These are phyloP conservation scores for Saksenaea oblongispora DNA, from an alignment of 371 early-diverging fungal species.

Conservation along the genomic window DNA sequence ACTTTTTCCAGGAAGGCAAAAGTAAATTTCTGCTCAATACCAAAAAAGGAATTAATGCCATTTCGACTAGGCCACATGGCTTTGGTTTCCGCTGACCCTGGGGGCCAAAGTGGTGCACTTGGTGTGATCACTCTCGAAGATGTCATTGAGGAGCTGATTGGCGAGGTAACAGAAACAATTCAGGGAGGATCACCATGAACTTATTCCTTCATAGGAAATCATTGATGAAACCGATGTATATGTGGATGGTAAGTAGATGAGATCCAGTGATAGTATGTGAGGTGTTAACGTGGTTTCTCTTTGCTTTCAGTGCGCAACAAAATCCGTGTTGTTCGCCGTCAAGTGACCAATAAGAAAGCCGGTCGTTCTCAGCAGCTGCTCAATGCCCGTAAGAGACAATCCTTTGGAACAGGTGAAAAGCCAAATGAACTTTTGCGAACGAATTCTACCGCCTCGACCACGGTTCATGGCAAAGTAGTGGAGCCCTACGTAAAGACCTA, in stretches of 20 bases:
- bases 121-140: slow-evolving; percentile 97
- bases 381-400: neutral
- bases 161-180: slow-evolving; percentile 49
- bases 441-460: slow-evolving; percentile 2
- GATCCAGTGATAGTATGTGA: neutral
- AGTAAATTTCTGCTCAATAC: slow-evolving; percentile 36
- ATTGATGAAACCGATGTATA: slow-evolving; percentile 95
- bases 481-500: slow-evolving; percentile 21
- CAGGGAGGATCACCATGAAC: neutral
- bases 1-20: slow-evolving; percentile 91
- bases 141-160: slow-evolving; percentile 95
- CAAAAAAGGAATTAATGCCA: neutral
- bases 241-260: slow-evolving; percentile 67
- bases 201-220: slow-evolving; percentile 66
- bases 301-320: slow-evolving; percentile 35
- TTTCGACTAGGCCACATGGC: slow-evolving; percentile 62
- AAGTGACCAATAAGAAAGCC: slow-evolving; percentile 23
- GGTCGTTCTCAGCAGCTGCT: neutral
- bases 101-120: slow-evolving; percentile 53
- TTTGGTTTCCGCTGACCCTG: slow-evolving; percentile 66
- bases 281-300: neutral
- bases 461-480: slow-evolving; percentile 12
- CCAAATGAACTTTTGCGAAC: neutral
- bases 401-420: neutral
- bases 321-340: slow-evolving; percentile 43